phyloP scores from a whole-genome alignment of 768 basidiomycete genomes.

The Boletus rubropictus region DNA sequence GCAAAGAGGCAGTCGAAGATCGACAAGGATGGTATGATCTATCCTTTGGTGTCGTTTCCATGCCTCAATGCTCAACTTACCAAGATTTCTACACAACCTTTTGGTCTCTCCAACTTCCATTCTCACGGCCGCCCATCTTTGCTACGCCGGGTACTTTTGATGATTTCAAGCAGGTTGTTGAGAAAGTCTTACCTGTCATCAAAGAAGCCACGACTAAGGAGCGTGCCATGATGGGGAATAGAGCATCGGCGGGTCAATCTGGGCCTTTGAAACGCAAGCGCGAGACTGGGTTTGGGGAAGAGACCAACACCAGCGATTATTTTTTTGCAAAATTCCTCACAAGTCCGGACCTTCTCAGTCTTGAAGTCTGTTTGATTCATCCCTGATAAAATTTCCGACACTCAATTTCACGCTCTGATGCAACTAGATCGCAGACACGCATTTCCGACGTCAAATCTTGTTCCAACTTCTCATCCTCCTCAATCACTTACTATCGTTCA shows the following conservation, averaged over 20 bases:
- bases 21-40: constrained; percentile 57
- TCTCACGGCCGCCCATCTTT: constrained; percentile 76
- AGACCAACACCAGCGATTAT: constrained; percentile 55
- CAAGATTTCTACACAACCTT: constrained; percentile 81
- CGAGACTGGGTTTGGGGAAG: constrained; percentile 52
- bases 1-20: constrained; percentile 35
- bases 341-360: constrained; percentile 76
- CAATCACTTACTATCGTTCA: constrained; percentile 69
- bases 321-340: constrained; percentile 95
- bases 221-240: constrained; percentile 80
- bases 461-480: constrained; percentile 80
- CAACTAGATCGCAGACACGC: constrained; percentile 75
- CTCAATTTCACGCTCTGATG: constrained; percentile 9
- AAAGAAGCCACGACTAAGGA: constrained; percentile 86
- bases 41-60: not conserved
- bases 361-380: constrained; percentile 55
- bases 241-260: constrained; percentile 36
- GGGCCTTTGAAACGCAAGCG: constrained; percentile 58
- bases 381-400: not conserved
- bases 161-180: constrained; percentile 65
- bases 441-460: constrained; percentile 90
- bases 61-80: constrained; percentile 4
- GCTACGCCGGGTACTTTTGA: constrained; percentile 48
- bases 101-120: constrained; percentile 83
- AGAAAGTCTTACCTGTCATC: constrained; percentile 70